Base-by-base conservation (phyloP, 768 basidiomycete species). In the Lactarius psammicola region DNA sequence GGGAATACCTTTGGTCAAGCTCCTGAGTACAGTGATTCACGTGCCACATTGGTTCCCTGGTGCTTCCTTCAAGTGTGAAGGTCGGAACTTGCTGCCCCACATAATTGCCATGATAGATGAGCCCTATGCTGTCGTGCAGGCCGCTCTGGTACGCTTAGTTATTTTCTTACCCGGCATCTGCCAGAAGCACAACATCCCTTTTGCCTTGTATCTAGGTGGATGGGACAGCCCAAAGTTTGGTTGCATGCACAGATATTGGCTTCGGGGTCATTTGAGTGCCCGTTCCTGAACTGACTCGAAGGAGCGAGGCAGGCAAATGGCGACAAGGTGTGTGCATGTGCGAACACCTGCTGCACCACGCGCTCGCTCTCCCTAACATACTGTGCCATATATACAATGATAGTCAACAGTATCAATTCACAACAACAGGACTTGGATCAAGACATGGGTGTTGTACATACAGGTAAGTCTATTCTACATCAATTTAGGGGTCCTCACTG, bases 371-470 rank as follows among this genome's bases (percentile, higher is more conserved):
- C n/a, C n/a, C n/a, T n/a, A n/a, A n/a, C n/a, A n/a, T n/a, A n/a
- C n/a, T n/a, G n/a, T n/a, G n/a, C n/a, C n/a, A n/a, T n/a, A n/a
- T n/a, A 36, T 10, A 5, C 11, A 36, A 36, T 36, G 6, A 36
- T 10, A 10, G 36, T 36, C 36, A 36, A 36, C 9, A 10, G 11
- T 36, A 36, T 36, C 10, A 2, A 36, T 36, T 36, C 11, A 36
- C 1, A 36, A 10, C 10, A 36, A n/a, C n/a, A n/a, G n/a, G n/a
- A 5, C 7, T 36, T 8, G 36, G 6, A 36, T 36, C 36, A 36
- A 36, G 36, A 74, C 79, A 40, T 86, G 84, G 3, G 85, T 85
- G 71, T 74, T 87, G 9, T 36, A 36, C 11, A 36, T 36, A 36
- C 10, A 36, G 36, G 36, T 36, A 36, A 36, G 10, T 10, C 36